These are phyloP conservation scores for Passalora sequoiae DNA, from an alignment of 2,329 filamentous ascomycete species.

Conservation along the genomic window DNA sequence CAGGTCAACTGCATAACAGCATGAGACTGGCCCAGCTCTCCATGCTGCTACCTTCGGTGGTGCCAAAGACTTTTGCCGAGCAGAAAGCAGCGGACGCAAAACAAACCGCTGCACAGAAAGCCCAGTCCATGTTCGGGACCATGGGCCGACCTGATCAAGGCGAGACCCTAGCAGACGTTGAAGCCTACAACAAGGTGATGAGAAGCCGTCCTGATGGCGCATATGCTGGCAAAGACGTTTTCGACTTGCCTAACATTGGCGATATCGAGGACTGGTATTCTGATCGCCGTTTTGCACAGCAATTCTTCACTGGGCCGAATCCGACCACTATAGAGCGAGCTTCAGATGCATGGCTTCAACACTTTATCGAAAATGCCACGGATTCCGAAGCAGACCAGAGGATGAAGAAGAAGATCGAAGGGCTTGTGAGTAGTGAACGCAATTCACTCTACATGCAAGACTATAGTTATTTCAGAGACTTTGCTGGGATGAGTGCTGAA, in stretches of 20 bases:
- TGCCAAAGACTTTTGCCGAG: constrained; percentile 22
- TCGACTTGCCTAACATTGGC: constrained; percentile 28
- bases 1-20: constrained; percentile 26
- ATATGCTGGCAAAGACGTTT: constrained; percentile 25
- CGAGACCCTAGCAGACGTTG: constrained; percentile 12
- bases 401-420: constrained; percentile 33
- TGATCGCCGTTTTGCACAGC: constrained; percentile 44
- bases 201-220: constrained; percentile 10
- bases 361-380: constrained; percentile 35
- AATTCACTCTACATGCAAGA: constrained; percentile 42
- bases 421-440: constrained; percentile 28
- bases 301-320: constrained; percentile 44
- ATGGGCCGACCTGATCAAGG: constrained; percentile 18
- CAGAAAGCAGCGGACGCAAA: constrained; percentile 3
- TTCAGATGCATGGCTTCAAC: constrained; percentile 31
- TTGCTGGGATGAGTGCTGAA: constrained; percentile 18
- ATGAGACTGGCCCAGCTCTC: constrained; percentile 26
- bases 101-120: constrained; percentile 1
- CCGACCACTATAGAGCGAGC: constrained; percentile 40
- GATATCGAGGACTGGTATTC: constrained; percentile 40
- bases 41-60: constrained; percentile 21
- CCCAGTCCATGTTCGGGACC: constrained; percentile 9
- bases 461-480: constrained; percentile 42
- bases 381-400: constrained; percentile 23
- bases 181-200: constrained; percentile 13